Base-by-base conservation (phyloP, 257 asterid genomes). In the Solanum bukasovii region DNA sequence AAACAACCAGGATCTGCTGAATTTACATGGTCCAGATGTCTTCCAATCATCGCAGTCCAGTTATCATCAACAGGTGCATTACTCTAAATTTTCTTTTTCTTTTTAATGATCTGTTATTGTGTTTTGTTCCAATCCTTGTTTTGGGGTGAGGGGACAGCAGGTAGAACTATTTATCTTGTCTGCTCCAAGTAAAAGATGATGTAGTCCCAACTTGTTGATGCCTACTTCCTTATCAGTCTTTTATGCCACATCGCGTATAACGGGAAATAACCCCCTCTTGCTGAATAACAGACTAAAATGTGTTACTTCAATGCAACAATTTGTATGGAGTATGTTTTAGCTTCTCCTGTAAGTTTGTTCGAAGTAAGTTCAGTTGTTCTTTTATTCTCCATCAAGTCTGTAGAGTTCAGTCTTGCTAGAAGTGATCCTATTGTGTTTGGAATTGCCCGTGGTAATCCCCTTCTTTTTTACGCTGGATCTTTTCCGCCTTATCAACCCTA, bases 21-120 rank as follows among this genome's bases (percentile, higher is more conserved):
- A 91, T 90, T 93, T 94, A 88, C 94, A 94, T 88, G 99, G 96
- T 79, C 91, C 95, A 37, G 98, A 94, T 93, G 98, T 9, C 74
- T 61, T 79, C 65, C 44, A 73, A 1, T 86, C 65, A 65, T 27
- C 49, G 38, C 87, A 52, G 40, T 86, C 83, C 67, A 75, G 29
- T 38, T 86, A 23, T 83, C 82, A 82, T 23, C 88, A 46, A 86
- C 79, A 38, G 59, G 77, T 85, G 37, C 49, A 37, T 44, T 71
- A 86, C 71, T 31, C 42, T n/a, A 23, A 63, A 63, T n/a, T 63
- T 46, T 10, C 5, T 44, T 82, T 6, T 49, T 49, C 25, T 18
- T 82, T 29, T 82, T 18, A 21, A 52, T 82, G 21, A 82, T 16
- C 25, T 46, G 38, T 82, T 52, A 18, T 20, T 46, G 34, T 79